Base-by-base conservation (phyloP, 169 alveolate genomes). In the Toxoplasma gondii region DNA sequence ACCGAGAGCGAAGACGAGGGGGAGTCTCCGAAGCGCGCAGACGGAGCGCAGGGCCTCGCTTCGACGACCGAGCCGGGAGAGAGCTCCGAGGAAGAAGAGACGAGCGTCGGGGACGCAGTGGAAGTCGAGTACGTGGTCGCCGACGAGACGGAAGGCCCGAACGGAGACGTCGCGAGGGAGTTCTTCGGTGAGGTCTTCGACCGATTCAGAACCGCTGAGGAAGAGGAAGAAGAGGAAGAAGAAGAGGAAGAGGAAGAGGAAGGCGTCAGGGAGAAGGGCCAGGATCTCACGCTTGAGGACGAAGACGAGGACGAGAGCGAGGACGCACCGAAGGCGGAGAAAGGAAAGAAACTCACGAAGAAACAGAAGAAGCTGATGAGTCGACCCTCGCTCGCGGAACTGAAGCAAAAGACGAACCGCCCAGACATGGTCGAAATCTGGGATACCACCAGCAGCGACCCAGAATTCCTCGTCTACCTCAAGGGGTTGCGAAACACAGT, bases 381-480 rank as follows among this genome's bases (percentile, higher is more conserved):
- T 70, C 91, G 90, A 78, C 97, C 96, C 27, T 94, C 97, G 41
- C 93, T 95, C 29, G 90, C 94, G 92, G 88, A 86, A 38, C 94
- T 95, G 80, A 95, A 96, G 90, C 96, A 96, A 84, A 87, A 93
- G 70, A 88, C 94, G 31, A 74, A 94, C 83, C 92, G 91, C 94
- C 98, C 98, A 0, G 98, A 97, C 90, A 98, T 98, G 49, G 99
- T 98, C 53, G 99, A 98, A 92, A 96, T 97, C 88, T 98, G 99
- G 99, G 99, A 98, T 94, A 97, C 99, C 69, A 99, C 99, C 54
- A 98, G 99, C 27, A 96, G 97, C 69, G 99, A 99, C 93, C 99
- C 99, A 12, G 96, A 93, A 80, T 98, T 99, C 93, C 97, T 98
- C 90, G 99, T 99, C 34, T 98, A 98, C 96, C 96, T 99, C 93